phyloP scores from a whole-genome alignment of 2,329 filamentous ascomycete species.

The Talaromyces rugulosus region DNA sequence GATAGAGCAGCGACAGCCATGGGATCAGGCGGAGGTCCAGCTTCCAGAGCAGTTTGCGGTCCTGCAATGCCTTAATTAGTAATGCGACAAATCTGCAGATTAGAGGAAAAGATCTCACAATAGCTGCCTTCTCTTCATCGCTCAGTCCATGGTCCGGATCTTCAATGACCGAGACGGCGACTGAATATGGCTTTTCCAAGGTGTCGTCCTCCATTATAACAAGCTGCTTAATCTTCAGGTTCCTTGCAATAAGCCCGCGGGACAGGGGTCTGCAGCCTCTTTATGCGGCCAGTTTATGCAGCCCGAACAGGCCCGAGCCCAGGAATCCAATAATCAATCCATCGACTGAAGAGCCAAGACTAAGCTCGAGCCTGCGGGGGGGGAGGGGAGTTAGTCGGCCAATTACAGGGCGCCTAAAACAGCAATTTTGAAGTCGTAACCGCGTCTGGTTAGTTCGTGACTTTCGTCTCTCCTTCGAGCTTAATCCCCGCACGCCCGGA shows the following conservation, averaged over 20 bases:
- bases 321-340: background rate
- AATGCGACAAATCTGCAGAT: background rate
- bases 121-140: slow-evolving; percentile 57
- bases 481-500: no score
- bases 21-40: slow-evolving; percentile 43
- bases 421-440: background rate
- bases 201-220: slow-evolving; percentile 1
- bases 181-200: slow-evolving; percentile 7
- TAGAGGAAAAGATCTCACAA: slow-evolving; percentile 45
- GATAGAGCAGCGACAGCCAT: slow-evolving; percentile 45
- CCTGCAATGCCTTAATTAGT: slow-evolving; percentile 24
- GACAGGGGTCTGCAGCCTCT: background rate
- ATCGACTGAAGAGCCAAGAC: background rate
- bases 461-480: background rate
- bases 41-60: slow-evolving; percentile 42
- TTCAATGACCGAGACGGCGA: slow-evolving; percentile 13
- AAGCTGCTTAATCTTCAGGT: background rate
- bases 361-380: background rate
- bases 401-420: background rate
- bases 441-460: background rate
- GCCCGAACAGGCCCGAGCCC: background rate
- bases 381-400: background rate
- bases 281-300: background rate
- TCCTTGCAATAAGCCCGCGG: background rate
- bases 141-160: slow-evolving; percentile 64